Evolutionary conservation across 2,329 filamentous ascomycete species (phyloP).

Genomic region (Cercospora sp.): DNA sequence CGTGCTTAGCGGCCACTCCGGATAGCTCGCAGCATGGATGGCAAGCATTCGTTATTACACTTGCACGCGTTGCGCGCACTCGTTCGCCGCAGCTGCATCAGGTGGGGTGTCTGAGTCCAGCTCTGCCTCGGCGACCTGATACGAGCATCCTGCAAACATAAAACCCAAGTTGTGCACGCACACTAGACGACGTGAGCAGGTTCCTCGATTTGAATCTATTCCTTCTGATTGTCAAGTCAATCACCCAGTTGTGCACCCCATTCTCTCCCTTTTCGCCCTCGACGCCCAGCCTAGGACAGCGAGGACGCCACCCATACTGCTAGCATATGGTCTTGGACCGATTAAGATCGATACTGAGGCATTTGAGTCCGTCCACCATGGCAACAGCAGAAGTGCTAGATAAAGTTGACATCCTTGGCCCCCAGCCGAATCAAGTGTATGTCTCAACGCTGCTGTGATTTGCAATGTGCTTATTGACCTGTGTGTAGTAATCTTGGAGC

Average conservation of each 20-base stretch:
- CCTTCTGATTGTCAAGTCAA: background rate
- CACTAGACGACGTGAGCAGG: background rate
- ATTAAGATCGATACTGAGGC: background rate
- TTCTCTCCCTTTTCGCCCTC: background rate
- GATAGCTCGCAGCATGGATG: background rate
- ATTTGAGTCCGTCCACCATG: conserved; percentile 11
- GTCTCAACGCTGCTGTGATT: background rate
- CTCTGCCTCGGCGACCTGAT: background rate
- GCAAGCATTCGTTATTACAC: background rate
- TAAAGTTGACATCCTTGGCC: conserved; percentile 25
- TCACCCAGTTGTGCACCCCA: background rate
- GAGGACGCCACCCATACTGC: background rate
- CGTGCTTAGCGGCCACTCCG: background rate
- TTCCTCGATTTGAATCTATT: background rate
- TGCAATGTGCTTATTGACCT: background rate
- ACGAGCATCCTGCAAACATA: background rate
- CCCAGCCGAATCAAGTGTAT: conserved; percentile 21
- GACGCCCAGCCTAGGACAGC: background rate
- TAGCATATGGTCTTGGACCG: background rate
- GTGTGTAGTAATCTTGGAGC: conserved; percentile 18
- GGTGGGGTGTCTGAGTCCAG: background rate
- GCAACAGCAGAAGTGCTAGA: conserved; percentile 25
- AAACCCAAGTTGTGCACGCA: background rate
- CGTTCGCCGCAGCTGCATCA: background rate
- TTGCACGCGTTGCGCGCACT: background rate